Evolutionary conservation across 495 filamentous ascomycete species (phyloP).

Genomic region (Penicillium fimorum): DNA sequence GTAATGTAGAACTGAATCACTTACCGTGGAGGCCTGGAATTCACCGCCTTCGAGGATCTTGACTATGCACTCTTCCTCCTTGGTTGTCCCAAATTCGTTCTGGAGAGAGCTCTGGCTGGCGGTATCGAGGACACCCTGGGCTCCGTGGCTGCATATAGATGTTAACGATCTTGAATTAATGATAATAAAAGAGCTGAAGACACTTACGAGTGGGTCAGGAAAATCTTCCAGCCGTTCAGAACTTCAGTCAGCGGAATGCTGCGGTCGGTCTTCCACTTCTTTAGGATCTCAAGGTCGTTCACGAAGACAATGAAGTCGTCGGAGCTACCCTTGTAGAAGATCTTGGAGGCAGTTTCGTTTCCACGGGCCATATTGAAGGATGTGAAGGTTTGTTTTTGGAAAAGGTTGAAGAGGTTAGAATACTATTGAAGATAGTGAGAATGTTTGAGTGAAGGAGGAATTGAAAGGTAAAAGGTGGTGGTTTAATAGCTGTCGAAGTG

Average conservation of each 20-base stretch:
- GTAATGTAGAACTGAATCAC: slow-evolving; percentile 22
- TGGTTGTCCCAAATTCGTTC: slow-evolving; percentile 79
- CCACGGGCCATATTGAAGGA: slow-evolving; percentile 68
- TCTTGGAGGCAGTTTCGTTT: slow-evolving; percentile 70
- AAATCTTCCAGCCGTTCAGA: slow-evolving; percentile 86
- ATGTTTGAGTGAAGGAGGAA: slow-evolving; percentile 8
- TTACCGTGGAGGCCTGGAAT: slow-evolving; percentile 65
- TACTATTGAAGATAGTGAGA: neutral
- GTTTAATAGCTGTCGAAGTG: slow-evolving; percentile 6
- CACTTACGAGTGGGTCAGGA: slow-evolving; percentile 83
- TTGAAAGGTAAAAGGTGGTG: slow-evolving; percentile 13
- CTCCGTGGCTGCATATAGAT: slow-evolving; percentile 65
- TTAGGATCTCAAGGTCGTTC: slow-evolving; percentile 65
- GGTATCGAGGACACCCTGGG: slow-evolving; percentile 72
- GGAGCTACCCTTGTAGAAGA: slow-evolving; percentile 83
- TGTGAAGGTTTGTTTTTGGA: slow-evolving; percentile 17
- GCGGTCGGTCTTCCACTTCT: slow-evolving; percentile 82
- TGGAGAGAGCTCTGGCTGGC: slow-evolving; percentile 73
- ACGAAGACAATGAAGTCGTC: slow-evolving; percentile 93
- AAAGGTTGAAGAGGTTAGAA: slow-evolving; percentile 6
- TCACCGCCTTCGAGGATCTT: slow-evolving; percentile 77
- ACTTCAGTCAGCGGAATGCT: slow-evolving; percentile 78
- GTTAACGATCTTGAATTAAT: neutral
- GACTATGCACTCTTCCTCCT: slow-evolving; percentile 74
- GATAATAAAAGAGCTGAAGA: neutral